These are phyloP conservation scores for Trichoderma aggressivum DNA, from an alignment of 2,329 filamentous ascomycete genomes.

Conservation along the genomic window DNA sequence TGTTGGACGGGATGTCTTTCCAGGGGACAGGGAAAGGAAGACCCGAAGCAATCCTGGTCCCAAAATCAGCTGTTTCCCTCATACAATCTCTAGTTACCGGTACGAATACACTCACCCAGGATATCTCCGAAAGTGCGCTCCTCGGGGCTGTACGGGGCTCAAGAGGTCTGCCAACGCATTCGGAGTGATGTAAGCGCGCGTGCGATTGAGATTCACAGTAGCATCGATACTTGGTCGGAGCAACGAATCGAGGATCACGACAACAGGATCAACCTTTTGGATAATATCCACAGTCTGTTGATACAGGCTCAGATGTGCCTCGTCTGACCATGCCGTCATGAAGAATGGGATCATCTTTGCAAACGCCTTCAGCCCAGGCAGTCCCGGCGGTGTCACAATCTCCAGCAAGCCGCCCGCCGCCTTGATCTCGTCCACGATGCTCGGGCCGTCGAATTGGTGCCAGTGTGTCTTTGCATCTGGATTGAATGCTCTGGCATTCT, in stretches of 20 bases:
- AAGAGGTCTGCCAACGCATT: conserved; percentile 42
- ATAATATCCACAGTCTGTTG: conserved; percentile 27
- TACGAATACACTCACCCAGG: conserved; percentile 1
- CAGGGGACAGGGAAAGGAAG: conserved; percentile 45
- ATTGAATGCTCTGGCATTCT: conserved; percentile 17
- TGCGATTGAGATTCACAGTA: conserved; percentile 23
- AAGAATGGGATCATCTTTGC: conserved; percentile 22
- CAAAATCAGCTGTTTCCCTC: not conserved
- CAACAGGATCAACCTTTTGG: conserved; percentile 30
- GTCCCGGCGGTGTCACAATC: not conserved
- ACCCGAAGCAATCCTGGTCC: conserved; percentile 37
- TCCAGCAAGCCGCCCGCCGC: conserved; percentile 9
- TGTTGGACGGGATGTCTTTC: conserved; percentile 40
- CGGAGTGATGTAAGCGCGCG: conserved; percentile 40
- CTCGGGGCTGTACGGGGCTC: conserved; percentile 35
- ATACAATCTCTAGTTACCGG: not conserved
- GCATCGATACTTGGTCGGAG: conserved; percentile 29
- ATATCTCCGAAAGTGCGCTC: conserved; percentile 28
- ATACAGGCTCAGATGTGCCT: conserved; percentile 32
- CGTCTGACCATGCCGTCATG: conserved; percentile 29
- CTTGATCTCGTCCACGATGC: conserved; percentile 9
- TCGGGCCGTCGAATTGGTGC: conserved; percentile 23
- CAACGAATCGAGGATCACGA: conserved; percentile 33
- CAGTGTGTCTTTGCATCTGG: conserved; percentile 23
- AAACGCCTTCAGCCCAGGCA: not conserved